Conservation (phyloP, 1,139 yeast species). For the Suhomyces guaymorum region DNA sequence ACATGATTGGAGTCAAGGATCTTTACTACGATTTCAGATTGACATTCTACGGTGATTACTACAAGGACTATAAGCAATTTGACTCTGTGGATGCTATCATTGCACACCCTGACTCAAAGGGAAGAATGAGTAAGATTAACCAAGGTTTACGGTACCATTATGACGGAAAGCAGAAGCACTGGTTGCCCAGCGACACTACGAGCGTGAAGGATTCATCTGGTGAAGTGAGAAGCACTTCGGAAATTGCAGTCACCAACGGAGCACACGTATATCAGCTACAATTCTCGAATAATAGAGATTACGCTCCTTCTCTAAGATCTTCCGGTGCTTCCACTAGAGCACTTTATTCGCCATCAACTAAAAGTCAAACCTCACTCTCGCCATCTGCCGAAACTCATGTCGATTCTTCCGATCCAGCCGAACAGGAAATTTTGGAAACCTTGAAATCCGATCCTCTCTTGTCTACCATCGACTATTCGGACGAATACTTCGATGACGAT, state of each 20-base stretch:
- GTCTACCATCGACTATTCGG: slow-evolving; percentile 30
- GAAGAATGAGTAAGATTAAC: slow-evolving; percentile 70
- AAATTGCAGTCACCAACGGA: slow-evolving; percentile 21
- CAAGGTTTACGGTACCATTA: slow-evolving; percentile 82
- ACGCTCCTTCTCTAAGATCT: slow-evolving; percentile 36
- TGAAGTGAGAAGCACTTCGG: slow-evolving; percentile 30
- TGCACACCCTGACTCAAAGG: slow-evolving; percentile 66
- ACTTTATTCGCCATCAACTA: slow-evolving; percentile 33
- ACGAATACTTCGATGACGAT: slow-evolving; percentile 44
- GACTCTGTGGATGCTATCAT: slow-evolving; percentile 75
- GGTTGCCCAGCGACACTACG: slow-evolving; percentile 56
- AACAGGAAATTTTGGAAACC: slow-evolving; percentile 26
- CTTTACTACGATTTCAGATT: slow-evolving; percentile 71
- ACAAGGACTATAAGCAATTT: slow-evolving; percentile 75
- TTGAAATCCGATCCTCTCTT: slow-evolving; percentile 26
- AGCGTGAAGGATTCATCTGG: slow-evolving; percentile 13
- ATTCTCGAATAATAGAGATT: slow-evolving; percentile 9
- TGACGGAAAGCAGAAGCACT: slow-evolving; percentile 79
- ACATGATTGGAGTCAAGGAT: slow-evolving; percentile 75
- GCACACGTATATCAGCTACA: slow-evolving; percentile 8
- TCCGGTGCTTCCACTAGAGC: slow-evolving; percentile 38
- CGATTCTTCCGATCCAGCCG: slow-evolving; percentile 5
- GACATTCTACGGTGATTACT: slow-evolving; percentile 68
- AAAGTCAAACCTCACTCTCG: slow-evolving; percentile 26
- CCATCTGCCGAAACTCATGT: slow-evolving; percentile 16